Conservation (phyloP, 2,329 filamentous ascomycete genomes). For the Elsinoe necatrix region DNA sequence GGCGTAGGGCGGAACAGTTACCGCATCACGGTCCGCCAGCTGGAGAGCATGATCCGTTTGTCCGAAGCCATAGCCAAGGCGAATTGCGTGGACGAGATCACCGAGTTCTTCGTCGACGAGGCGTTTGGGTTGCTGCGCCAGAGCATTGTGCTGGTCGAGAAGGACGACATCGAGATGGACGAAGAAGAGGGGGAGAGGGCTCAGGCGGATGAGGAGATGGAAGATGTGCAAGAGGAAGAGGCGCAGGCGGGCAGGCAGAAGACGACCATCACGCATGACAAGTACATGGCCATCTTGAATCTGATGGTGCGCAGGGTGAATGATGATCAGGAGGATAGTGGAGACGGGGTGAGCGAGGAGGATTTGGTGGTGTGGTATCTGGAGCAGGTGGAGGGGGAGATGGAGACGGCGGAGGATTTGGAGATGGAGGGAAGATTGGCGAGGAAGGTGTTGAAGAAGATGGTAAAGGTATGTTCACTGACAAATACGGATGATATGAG, state of each 20-base stretch:
- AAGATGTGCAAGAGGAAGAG: conserved; percentile 38
- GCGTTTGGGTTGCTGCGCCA: conserved; percentile 85
- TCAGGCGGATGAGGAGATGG: conserved; percentile 27
- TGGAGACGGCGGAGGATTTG: conserved; percentile 73
- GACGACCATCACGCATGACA: conserved; percentile 90
- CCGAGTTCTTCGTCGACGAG: conserved; percentile 76
- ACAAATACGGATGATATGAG: not conserved
- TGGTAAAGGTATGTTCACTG: conserved; percentile 70
- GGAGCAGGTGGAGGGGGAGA: conserved; percentile 77
- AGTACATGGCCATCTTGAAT: conserved; percentile 87
- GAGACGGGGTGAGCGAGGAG: conserved; percentile 78
- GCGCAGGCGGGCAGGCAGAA: conserved; percentile 44
- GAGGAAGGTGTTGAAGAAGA: conserved; percentile 82
- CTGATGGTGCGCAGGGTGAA: conserved; percentile 73
- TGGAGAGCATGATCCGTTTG: conserved; percentile 91
- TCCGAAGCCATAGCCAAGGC: conserved; percentile 98
- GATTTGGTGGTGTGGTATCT: conserved; percentile 82
- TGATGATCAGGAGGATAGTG: conserved; percentile 65
- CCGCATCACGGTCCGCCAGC: conserved; percentile 90
- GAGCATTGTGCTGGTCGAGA: conserved; percentile 95
- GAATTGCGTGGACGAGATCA: conserved; percentile 89
- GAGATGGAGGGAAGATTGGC: conserved; percentile 64
- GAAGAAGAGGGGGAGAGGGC: conserved; percentile 56
- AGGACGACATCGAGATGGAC: conserved; percentile 92
- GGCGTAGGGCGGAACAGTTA: conserved; percentile 93